phyloP scores from a whole-genome alignment of 1,284 basidiomycete species.

The Tilletia walkeri region DNA sequence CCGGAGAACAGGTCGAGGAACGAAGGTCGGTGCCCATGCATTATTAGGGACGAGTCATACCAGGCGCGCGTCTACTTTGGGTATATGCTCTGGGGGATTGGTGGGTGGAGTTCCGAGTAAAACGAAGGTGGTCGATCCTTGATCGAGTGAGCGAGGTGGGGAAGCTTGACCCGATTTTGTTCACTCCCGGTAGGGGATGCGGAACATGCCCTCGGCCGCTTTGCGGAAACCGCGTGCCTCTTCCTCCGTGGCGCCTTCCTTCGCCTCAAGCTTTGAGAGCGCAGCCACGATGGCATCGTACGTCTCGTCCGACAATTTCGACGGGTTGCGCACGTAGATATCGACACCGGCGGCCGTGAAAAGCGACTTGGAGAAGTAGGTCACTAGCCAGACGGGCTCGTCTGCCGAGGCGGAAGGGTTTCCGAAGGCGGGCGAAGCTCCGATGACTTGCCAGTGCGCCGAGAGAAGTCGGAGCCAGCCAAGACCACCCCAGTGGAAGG shows the following conservation, averaged over 20 bases:
- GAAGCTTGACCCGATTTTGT: neutral
- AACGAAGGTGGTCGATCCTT: neutral
- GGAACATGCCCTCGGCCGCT: slow-evolving; percentile 12
- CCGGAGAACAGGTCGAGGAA: too few species aligned
- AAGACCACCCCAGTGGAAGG: slow-evolving; percentile 61
- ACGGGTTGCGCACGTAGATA: slow-evolving; percentile 57
- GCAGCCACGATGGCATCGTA: slow-evolving; percentile 37
- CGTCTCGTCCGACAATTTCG: slow-evolving; percentile 35
- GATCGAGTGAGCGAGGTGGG: neutral
- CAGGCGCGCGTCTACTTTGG: neutral
- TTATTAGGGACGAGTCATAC: too few species aligned
- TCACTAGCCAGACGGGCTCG: slow-evolving; percentile 60
- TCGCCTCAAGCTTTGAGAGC: slow-evolving; percentile 26
- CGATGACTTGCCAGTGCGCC: slow-evolving; percentile 62
- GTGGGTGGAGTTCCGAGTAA: too few species aligned
- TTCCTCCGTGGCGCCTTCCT: slow-evolving; percentile 25
- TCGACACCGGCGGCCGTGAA: slow-evolving; percentile 63
- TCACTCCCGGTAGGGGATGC: slow-evolving; percentile 12
- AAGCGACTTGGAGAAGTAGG: slow-evolving; percentile 62
- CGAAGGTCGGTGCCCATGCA: too few species aligned
- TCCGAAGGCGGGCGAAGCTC: slow-evolving; percentile 48
- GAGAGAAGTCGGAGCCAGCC: slow-evolving; percentile 59
- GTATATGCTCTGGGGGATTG: neutral
- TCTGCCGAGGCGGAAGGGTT: slow-evolving; percentile 3
- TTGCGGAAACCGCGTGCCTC: slow-evolving; percentile 6